phyloP scores from a whole-genome alignment of 2,329 filamentous ascomycete species.

The Cadophora malorum region DNA sequence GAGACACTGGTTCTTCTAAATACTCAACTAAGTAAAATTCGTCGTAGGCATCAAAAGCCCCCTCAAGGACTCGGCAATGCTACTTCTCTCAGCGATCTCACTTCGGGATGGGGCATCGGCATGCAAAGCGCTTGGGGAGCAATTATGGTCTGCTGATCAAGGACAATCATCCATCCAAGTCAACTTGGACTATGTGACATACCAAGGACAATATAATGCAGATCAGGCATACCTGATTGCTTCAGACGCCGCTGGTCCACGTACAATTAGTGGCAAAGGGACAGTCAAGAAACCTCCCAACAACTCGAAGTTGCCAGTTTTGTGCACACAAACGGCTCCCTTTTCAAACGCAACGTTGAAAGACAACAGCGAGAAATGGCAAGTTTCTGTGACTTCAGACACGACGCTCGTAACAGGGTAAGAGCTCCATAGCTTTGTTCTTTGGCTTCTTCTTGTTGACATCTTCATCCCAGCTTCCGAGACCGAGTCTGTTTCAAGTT shows the following conservation, averaged over 20 bases:
- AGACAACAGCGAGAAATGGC: background rate
- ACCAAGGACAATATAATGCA: background rate
- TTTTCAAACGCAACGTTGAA: background rate
- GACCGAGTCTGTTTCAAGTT: constrained; percentile 55
- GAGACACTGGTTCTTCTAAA: background rate
- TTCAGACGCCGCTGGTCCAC: background rate
- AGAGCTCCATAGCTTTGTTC: background rate
- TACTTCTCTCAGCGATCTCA: background rate
- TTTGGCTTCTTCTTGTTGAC: background rate
- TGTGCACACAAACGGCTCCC: background rate
- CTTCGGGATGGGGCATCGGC: background rate
- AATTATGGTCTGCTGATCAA: background rate
- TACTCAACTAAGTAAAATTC: background rate
- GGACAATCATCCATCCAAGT: background rate
- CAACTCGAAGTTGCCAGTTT: background rate
- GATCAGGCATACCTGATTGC: background rate
- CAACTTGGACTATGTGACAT: background rate
- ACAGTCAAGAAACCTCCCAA: background rate
- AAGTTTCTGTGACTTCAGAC: background rate
- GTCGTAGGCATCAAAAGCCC: background rate
- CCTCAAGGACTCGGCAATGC: background rate
- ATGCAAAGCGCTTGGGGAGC: background rate
- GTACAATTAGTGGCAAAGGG: background rate
- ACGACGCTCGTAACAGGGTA: background rate
- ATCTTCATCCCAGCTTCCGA: constrained; percentile 40